Percentiles rank a stretch among this genome's conserved stretches.
phyloP scores from a whole-genome alignment of 805 yeast genomes.

The Metschnikowia cerradonensis region DNA sequence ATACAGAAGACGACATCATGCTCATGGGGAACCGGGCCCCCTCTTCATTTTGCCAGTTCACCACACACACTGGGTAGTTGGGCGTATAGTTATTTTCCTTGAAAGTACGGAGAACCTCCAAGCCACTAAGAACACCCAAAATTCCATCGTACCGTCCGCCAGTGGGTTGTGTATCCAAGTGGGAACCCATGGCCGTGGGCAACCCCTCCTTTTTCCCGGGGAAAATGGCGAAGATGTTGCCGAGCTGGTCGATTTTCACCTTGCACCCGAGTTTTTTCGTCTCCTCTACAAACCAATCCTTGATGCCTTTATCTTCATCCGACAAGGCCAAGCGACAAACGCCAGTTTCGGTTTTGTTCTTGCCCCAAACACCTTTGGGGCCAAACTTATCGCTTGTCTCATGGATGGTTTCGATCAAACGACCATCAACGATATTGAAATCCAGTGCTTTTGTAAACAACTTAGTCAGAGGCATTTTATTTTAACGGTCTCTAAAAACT shows the following conservation, averaged over 20 bases:
- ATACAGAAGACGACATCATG: slow-evolving; percentile 62
- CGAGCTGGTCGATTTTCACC: slow-evolving; percentile 59
- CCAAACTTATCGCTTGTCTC: slow-evolving; percentile 56
- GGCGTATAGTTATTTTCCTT: slow-evolving; percentile 56
- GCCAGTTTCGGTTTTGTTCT: slow-evolving; percentile 55
- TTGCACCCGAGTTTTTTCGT: slow-evolving; percentile 51
- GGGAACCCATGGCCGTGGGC: slow-evolving; percentile 71
- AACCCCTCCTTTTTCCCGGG: slow-evolving; percentile 47
- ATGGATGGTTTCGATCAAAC: slow-evolving; percentile 58
- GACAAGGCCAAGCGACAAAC: slow-evolving; percentile 61
- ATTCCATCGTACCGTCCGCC: slow-evolving; percentile 79
- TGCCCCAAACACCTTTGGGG: slow-evolving; percentile 61
- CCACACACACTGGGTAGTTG: slow-evolving; percentile 60
- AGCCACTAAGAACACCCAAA: slow-evolving; percentile 61
- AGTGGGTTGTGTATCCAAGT: slow-evolving; percentile 73
- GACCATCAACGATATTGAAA: slow-evolving; percentile 6
- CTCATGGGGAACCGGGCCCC: slow-evolving; percentile 75
- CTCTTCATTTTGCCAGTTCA: slow-evolving; percentile 75
- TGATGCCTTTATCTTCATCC: slow-evolving; percentile 58
- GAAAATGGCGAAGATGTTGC: slow-evolving; percentile 62
- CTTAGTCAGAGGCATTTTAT: slow-evolving; percentile 9
- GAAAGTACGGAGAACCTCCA: slow-evolving; percentile 63
- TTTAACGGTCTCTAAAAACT: too few species aligned
- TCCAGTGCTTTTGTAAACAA: slow-evolving; percentile 3
- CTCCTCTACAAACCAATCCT: slow-evolving; percentile 62